Evolutionary conservation across 371 early-diverging fungal genomes (phyloP), one percentile per base, ranked within the genome.

Genomic region (Haplosporangium sp.): DNA sequence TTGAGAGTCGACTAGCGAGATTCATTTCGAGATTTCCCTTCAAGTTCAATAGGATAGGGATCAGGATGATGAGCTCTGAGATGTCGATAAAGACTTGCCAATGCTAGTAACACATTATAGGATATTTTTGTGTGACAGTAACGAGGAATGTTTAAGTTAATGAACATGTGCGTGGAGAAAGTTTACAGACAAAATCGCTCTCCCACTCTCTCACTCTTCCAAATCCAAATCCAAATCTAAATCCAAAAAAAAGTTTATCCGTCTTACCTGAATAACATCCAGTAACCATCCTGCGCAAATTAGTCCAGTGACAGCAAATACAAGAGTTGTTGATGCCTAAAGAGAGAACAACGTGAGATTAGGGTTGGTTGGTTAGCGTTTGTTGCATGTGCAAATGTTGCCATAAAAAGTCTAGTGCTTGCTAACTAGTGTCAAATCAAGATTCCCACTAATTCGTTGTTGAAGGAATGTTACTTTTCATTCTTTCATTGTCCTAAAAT

Each of bases 11-110:
- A 34, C 95, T 91, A 8, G 95, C 92, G 64, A 95, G 86, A 73
- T 94, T 96, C 90, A 95, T 92, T 85, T 95, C 96, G 39, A 95
- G 86, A 82, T 95, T 96, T 73, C 96, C 95, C 70, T 95, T 96
- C 40, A 95, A 84, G 74, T 95, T 95, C 56, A 94, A 78, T 47
- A 96, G 78, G 53, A 95, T 89, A 17, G 96, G 92, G 15, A 94
- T 89, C 77, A 96, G 84, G 66, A 96, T 92, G 79, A 94, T 93
- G 1, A 96, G 85, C 66, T 94, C 94, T 2, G 93, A 87, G 9
- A 92, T 86, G 13, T 87, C 83, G 19, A 86, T 76, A 79, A 94
- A 96, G 17, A 91, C 90, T 42, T 81, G 76, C 92, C 91, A 92
- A 65, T 86, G 85, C 90, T 92, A 81, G 11, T 27, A 27, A 27